These are phyloP conservation scores for Picochlorum sp. DNA, from an alignment of 139 green algal species.

Conservation along the genomic window DNA sequence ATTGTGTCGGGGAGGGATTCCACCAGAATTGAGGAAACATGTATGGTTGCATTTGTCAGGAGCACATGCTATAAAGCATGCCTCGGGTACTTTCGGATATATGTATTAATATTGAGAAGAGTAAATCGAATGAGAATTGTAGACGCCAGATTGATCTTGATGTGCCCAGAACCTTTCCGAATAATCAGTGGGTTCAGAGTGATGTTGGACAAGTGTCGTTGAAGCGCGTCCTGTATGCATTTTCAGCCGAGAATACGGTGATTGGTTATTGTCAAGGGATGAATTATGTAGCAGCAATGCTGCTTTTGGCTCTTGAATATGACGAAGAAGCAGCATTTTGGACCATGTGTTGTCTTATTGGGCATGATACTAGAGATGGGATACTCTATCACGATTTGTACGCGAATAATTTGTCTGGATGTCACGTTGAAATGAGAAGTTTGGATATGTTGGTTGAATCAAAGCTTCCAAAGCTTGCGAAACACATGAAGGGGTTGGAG, in stretches of 20 bases:
- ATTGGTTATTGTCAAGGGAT: conserved; percentile 70
- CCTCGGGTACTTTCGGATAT: not conserved
- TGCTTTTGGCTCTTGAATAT: conserved; percentile 53
- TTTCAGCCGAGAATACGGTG: conserved; percentile 45
- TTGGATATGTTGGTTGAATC: conserved; percentile 35
- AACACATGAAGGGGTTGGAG: conserved; percentile 36
- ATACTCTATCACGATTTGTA: conserved; percentile 70
- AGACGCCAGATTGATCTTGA: conserved; percentile 68
- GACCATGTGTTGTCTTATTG: conserved; percentile 42
- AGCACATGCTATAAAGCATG: conserved; percentile 15
- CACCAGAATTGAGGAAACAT: conserved; percentile 38
- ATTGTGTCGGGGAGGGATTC: conserved; percentile 48
- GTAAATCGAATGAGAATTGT: conserved; percentile 17
- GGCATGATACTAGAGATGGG: conserved; percentile 24
- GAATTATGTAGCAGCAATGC: conserved; percentile 66
- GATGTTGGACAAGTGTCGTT: conserved; percentile 51
- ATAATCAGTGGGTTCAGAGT: conserved; percentile 45
- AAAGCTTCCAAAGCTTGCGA: conserved; percentile 58
- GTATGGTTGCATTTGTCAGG: conserved; percentile 57
- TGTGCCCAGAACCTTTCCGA: conserved; percentile 68
- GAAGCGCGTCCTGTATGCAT: conserved; percentile 59
- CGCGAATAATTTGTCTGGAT: conserved; percentile 51
- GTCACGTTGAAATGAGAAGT: conserved; percentile 70
- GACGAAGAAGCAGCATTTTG: conserved; percentile 53
- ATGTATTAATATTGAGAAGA: not conserved